phyloP scores from a whole-genome alignment of 1,284 basidiomycete genomes.

The Microbotryum silenes-acaulis region DNA sequence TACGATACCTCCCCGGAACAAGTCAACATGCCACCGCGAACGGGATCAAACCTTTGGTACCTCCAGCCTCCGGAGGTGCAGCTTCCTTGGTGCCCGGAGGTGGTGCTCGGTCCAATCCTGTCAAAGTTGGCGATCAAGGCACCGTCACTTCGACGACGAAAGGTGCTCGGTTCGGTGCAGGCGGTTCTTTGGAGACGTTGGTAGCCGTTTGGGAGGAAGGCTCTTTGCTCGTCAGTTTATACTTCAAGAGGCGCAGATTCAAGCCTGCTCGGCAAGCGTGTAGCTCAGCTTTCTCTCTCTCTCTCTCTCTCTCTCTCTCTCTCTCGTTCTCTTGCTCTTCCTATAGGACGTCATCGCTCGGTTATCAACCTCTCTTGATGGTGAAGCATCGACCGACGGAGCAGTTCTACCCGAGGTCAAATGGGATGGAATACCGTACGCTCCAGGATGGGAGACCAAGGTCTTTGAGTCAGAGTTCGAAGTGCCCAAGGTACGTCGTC shows the following conservation, averaged over 20 bases:
- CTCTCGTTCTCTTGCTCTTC: background rate
- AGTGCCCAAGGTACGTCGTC: constrained; percentile 58
- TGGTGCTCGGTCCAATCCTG: no score
- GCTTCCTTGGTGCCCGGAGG: background rate
- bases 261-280: no score
- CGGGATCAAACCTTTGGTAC: no score
- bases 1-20: background rate
- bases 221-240: background rate
- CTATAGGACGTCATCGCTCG: constrained; percentile 17
- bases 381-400: constrained; percentile 39
- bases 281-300: background rate
- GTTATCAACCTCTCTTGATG: constrained; percentile 51
- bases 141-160: background rate
- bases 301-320: background rate
- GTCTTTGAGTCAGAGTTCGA: constrained; percentile 59
- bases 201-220: background rate
- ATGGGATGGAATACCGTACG: constrained; percentile 77
- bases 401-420: constrained; percentile 57
- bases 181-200: background rate
- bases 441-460: constrained; percentile 65
- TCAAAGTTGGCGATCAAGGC: no score
- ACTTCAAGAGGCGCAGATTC: no score
- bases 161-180: background rate
- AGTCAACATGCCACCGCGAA: no score
- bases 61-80: background rate